Base-by-base conservation (phyloP, 164 flowering plant genomes). In the Sedum album region DNA sequence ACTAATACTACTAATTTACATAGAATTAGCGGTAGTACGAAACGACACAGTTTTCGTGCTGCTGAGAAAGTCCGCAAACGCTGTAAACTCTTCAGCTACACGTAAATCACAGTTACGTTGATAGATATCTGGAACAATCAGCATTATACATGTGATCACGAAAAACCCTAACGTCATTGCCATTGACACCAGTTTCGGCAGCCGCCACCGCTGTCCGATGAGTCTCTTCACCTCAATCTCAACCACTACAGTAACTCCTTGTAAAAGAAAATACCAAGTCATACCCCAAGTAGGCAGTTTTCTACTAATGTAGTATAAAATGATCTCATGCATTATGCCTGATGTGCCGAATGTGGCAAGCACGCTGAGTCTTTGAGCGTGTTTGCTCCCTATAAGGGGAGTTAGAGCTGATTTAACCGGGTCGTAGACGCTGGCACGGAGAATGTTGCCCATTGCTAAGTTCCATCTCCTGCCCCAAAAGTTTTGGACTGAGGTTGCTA, bases 391-490 rank as follows among this genome's bases (percentile, higher is more conserved):
- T 26, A 65, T 6, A 53, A 13, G 20, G 5, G 8, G 18, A 31
- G 26, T 48, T 8, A 3, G 51, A 26, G 39, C n/a, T 1, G 42
- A 4, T 42, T 17, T 62, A 41, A 63, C 39, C 10, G 35, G 75
- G 66, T 68, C 68, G 31, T 82, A 85, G 0, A 87, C 86, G 26
- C 79, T 70, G 10, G 83, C 75, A 2, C 78, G 84, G 9, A 86
- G 76, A 21, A 79, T 80, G 20, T 60, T 48, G 25, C 82, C 35
- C 4, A 75, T 84, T 79, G 77, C 77, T 28, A 82, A 42, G 73
- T 85, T 85, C 89, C 89, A 85, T 35, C 89, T 69, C 14, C 76
- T 38, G 1, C 91, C 86, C 91, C 91, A 85, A 64, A 85, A 86
- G 63, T 86, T 23, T 23, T 53, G 60, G 5, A 53, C 60, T 1